Base-by-base conservation (phyloP, 164 flowering plant genomes). In the Nelumbo lutea region DNA sequence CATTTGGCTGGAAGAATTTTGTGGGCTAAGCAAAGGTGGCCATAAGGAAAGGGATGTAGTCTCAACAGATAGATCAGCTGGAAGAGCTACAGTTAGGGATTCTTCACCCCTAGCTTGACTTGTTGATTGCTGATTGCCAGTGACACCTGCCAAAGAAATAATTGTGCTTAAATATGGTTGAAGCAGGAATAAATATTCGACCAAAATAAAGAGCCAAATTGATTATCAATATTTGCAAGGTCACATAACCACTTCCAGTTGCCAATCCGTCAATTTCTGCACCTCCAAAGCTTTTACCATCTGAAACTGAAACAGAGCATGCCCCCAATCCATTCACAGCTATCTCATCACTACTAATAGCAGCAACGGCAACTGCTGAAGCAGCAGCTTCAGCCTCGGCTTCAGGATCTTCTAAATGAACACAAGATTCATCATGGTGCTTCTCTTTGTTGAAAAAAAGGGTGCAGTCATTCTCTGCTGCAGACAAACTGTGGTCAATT, bases 311-410 rank as follows among this genome's bases (percentile, higher is more conserved):
- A 42, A 78, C 80, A 47, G 87, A 74, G 62, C 77, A 65, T 61
- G 75, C 61, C 64, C 83, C 83, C 67, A 87, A 10, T 3, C 79
- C 82, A 76, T 73, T 85, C 38, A 84, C 90, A 62, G 74, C 86
- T 62, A 82, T 74, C 74, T 92, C 97, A 71, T 89, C 97, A 69
- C 71, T 84, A 63, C 84, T 81, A 41, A 94, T 90, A 51, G 96
- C 96, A 64, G 97, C 96, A 81, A 86, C 98, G 76, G 96, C 97
- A 79, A 89, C 84, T 6, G 97, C 97, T 59, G 97, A 95, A 59
- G 97, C 94, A 76, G 98, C 97, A 51, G 96, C 96, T 75, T 86
- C 92, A 42, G 91, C 97, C 75, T 86, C 91, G 68, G 90, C 87
- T 78, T 91, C 97, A 67, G 82, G 80, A 74, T 89, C 93, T 73